phyloP scores from a whole-genome alignment of 257 asterid genomes.

The Petunia axillaris region DNA sequence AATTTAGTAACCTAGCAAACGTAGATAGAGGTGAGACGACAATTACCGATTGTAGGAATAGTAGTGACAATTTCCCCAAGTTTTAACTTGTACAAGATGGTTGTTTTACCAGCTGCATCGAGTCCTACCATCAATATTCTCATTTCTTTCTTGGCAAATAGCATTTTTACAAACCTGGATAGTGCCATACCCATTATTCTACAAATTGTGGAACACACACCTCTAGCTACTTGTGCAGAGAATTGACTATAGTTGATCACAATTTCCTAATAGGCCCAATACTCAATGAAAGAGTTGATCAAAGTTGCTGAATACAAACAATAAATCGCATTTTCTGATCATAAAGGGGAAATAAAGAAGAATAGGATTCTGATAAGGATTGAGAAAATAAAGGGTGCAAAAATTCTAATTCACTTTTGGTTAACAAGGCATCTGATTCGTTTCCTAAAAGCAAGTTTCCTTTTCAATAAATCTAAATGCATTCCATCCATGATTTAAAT shows the following conservation, averaged over 20 bases:
- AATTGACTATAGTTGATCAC: neutral
- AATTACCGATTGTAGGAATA: slow-evolving; percentile 58
- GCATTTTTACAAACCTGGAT: slow-evolving; percentile 41
- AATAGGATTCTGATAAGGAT: slow-evolving; percentile 32
- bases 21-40: neutral
- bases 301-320: neutral
- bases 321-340: neutral
- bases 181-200: slow-evolving; percentile 47
- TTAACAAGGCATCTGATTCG: neutral
- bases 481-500: too few species aligned
- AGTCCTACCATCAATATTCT: slow-evolving; percentile 63
- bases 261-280: neutral
- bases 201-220: neutral
- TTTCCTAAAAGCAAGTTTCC: slow-evolving; percentile 1
- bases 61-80: slow-evolving; percentile 57
- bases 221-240: neutral
- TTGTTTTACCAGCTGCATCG: slow-evolving; percentile 56
- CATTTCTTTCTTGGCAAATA: slow-evolving; percentile 50
- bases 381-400: slow-evolving; percentile 27
- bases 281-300: too few species aligned
- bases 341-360: slow-evolving; percentile 14
- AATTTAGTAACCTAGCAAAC: neutral
- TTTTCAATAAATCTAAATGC: neutral
- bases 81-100: slow-evolving; percentile 52
- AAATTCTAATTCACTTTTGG: neutral